Evolutionary conservation across 2,329 filamentous ascomycete genomes (phyloP).

Genomic region (Dactylellina parvicollis): DNA sequence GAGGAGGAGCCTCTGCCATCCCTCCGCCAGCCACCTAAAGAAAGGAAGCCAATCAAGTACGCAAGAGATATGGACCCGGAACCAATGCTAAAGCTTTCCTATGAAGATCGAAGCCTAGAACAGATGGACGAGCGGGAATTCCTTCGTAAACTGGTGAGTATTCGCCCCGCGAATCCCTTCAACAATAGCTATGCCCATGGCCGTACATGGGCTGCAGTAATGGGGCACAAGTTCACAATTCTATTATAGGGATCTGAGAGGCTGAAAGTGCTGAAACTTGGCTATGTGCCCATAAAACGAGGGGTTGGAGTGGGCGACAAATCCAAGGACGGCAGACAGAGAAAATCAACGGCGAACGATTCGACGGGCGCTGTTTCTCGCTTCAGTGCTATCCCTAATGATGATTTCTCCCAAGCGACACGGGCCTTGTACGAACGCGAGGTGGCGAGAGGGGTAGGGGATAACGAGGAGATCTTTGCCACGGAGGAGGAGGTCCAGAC

Average conservation of each 20-base stretch:
- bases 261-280: slow-evolving; percentile 71
- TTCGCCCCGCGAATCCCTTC: background rate
- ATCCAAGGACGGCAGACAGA: slow-evolving; percentile 59
- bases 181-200: slow-evolving; percentile 1
- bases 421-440: slow-evolving; percentile 92
- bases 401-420: slow-evolving; percentile 86
- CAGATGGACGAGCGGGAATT: slow-evolving; percentile 70
- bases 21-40: slow-evolving; percentile 23
- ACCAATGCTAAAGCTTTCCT: slow-evolving; percentile 71
- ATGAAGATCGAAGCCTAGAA: slow-evolving; percentile 72
- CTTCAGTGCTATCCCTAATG: slow-evolving; percentile 75
- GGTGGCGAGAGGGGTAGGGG: slow-evolving; percentile 86
- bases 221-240: slow-evolving; percentile 30
- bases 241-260: slow-evolving; percentile 66
- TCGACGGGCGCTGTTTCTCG: slow-evolving; percentile 65
- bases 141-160: slow-evolving; percentile 66
- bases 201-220: slow-evolving; percentile 24
- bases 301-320: slow-evolving; percentile 61
- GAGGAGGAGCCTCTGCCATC: background rate
- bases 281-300: slow-evolving; percentile 71
- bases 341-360: slow-evolving; percentile 52
- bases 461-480: slow-evolving; percentile 95
- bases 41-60: slow-evolving; percentile 59
- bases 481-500: slow-evolving; percentile 81
- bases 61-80: slow-evolving; percentile 70